These are phyloP conservation scores for Allium fistulosum DNA, from an alignment of 106 monocot genomes.

Conservation along the genomic window DNA sequence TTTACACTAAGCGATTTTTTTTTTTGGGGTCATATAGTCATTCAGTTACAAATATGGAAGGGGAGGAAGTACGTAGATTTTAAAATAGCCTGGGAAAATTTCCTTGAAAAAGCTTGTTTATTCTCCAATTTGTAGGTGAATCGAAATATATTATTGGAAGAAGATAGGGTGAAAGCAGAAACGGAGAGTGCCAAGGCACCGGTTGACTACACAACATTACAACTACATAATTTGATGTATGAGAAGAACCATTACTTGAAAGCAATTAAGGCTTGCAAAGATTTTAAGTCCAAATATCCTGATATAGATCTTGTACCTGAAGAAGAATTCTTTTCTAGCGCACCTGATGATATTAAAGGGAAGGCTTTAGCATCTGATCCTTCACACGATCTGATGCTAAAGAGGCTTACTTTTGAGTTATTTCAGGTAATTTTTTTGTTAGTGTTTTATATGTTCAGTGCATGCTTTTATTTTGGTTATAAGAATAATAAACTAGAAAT, in stretches of 20 bases:
- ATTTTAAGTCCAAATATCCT: conserved; percentile 81
- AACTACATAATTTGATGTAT: conserved; percentile 90
- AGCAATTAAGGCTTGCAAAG: conserved; percentile 87
- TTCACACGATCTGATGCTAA: conserved; percentile 88
- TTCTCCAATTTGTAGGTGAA: conserved; percentile 42
- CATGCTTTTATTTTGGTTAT: neutral
- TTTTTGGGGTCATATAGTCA: too few species aligned
- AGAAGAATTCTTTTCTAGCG: conserved; percentile 59
- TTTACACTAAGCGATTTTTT: too few species aligned
- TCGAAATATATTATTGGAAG: conserved; percentile 77
- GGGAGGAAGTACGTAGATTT: too few species aligned
- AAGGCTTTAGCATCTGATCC: conserved; percentile 41
- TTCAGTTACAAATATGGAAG: too few species aligned
- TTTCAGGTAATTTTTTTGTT: conserved; percentile 44
- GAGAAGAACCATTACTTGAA: conserved; percentile 98
- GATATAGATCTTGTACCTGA: conserved; percentile 84
- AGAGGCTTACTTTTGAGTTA: conserved; percentile 89
- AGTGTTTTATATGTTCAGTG: neutral
- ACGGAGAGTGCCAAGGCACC: conserved; percentile 89
- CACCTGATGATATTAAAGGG: conserved; percentile 68
- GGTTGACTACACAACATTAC: conserved; percentile 83
- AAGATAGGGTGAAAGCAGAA: conserved; percentile 77
- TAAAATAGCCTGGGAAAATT: too few species aligned
- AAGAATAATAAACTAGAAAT: neutral
- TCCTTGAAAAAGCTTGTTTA: neutral